These are phyloP conservation scores for Rhodotorula toruloides DNA, from an alignment of 768 basidiomycete genomes.

Conservation along the genomic window DNA sequence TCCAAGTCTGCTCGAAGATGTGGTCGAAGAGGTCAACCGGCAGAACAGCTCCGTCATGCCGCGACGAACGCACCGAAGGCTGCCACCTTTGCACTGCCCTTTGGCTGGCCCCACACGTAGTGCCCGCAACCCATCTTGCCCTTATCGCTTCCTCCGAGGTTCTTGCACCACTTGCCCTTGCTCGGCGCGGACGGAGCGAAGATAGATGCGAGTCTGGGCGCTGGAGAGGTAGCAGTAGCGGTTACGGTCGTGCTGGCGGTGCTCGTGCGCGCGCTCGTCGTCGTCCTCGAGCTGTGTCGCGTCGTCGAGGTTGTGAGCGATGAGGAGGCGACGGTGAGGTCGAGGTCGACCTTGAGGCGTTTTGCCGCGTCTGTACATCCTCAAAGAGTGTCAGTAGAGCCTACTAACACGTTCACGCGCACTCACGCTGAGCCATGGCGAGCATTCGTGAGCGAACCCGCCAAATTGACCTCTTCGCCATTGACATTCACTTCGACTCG, in stretches of 20 bases:
- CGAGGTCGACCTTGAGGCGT: not conserved
- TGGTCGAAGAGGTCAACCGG: not conserved
- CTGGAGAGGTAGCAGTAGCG: no score
- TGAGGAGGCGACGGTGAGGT: not conserved
- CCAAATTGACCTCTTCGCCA: no score
- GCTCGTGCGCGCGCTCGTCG: not conserved
- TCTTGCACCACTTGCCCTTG: not conserved
- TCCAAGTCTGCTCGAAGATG: constrained; percentile 67
- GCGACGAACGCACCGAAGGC: constrained; percentile 23
- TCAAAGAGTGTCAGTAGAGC: no score
- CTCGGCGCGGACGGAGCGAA: not conserved
- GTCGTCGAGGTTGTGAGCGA: not conserved
- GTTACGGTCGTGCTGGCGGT: not conserved
- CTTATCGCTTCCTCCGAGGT: not conserved
- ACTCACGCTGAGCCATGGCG: no score
- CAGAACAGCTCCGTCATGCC: no score
- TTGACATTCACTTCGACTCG: no score
- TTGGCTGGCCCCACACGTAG: constrained; percentile 16
- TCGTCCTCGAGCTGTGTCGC: no score
- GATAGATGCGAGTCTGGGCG: constrained; percentile 3
- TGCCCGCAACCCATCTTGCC: constrained; percentile 4
- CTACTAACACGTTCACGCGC: no score
- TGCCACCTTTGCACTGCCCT: constrained; percentile 14
- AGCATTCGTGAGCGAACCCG: no score
- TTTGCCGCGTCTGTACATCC: not conserved